phyloP scores from a whole-genome alignment of 129 eudicot species.

The Pittosporum tobira region DNA sequence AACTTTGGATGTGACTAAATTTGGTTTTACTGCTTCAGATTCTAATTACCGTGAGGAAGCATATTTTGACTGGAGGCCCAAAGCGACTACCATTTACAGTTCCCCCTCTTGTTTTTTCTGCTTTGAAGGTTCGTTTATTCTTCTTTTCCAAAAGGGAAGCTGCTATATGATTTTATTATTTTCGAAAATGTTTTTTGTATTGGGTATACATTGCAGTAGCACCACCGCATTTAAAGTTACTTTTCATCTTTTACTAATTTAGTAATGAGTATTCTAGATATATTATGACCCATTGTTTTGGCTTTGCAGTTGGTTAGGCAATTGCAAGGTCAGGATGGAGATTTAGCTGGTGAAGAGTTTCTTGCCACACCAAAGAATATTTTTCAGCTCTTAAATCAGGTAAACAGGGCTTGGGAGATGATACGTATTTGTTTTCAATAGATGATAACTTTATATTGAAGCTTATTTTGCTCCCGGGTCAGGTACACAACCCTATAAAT shows the following conservation, averaged over 20 bases:
- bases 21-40: constrained; percentile 39
- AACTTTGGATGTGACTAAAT: not conserved
- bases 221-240: not conserved
- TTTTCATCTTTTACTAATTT: not conserved
- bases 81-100: constrained; percentile 87
- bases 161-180: constrained; percentile 1
- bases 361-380: constrained; percentile 86
- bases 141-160: not conserved
- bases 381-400: constrained; percentile 87
- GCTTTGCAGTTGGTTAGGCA: constrained; percentile 57
- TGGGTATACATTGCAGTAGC: not conserved
- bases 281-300: constrained; percentile 4
- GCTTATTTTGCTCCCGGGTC: not conserved
- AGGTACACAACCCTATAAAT: too few relatives aligned
- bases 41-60: constrained; percentile 65
- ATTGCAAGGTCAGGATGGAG: constrained; percentile 88
- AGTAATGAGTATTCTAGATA: not conserved
- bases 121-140: constrained; percentile 61
- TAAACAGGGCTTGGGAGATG: constrained; percentile 12
- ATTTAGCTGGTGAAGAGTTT: constrained; percentile 76
- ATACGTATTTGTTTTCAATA: not conserved
- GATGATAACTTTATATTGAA: constrained; percentile 2
- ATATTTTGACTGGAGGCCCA: constrained; percentile 86
- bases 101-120: constrained; percentile 91
- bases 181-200: not conserved